Evolutionary conservation across 805 yeast species (phyloP).

Genomic region (Monosporozyma solicola): DNA sequence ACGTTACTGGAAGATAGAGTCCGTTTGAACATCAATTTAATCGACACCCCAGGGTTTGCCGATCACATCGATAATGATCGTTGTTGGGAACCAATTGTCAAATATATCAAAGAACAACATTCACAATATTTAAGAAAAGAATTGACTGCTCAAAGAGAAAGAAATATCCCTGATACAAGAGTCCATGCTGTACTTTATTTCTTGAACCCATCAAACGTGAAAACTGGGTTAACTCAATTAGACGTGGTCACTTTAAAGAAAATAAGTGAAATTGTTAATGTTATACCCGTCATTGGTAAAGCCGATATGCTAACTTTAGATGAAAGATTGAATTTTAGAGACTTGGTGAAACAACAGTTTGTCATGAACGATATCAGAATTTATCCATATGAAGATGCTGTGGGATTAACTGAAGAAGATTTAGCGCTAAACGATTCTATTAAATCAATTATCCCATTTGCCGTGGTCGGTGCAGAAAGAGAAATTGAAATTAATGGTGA

Average conservation of each 20-base stretch:
- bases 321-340: constrained; percentile 76
- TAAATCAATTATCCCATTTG: constrained; percentile 79
- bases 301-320: constrained; percentile 80
- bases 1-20: constrained; percentile 79
- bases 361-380: constrained; percentile 60
- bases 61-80: constrained; percentile 92
- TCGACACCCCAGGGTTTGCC: constrained; percentile 97
- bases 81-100: constrained; percentile 94
- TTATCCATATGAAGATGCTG: constrained; percentile 65
- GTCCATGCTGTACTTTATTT: constrained; percentile 91
- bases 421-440: constrained; percentile 65
- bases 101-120: constrained; percentile 92
- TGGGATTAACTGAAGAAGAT: constrained; percentile 60
- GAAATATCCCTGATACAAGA: constrained; percentile 72
- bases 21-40: constrained; percentile 71
- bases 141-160: constrained; percentile 88
- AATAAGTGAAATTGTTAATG: constrained; percentile 83
- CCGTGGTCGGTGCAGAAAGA: constrained; percentile 84
- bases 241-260: constrained; percentile 78
- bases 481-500: constrained; percentile 71
- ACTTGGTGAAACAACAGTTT: constrained; percentile 68
- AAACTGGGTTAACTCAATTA: constrained; percentile 72
- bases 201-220: constrained; percentile 63
- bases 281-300: constrained; percentile 92
- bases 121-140: constrained; percentile 85